Evolutionary conservation across 345 rosid species (phyloP).

Genomic region (Populus pruinosa): DNA sequence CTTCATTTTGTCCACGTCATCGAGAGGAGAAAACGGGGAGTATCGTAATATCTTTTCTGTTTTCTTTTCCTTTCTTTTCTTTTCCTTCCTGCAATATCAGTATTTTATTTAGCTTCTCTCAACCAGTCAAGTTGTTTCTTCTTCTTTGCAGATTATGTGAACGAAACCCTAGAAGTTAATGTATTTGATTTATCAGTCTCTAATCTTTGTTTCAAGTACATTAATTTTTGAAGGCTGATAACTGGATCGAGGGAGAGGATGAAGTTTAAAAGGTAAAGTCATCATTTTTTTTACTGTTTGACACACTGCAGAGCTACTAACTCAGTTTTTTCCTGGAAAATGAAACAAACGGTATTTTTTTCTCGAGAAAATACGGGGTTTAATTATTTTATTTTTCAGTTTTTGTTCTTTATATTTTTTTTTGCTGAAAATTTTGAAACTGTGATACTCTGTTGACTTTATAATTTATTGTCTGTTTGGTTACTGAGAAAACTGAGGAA

Average conservation of each 20-base stretch:
- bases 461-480: not conserved
- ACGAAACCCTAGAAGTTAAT: not conserved
- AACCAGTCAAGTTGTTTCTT: slow-evolving; percentile 18
- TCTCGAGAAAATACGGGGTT: not conserved
- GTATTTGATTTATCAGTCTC: not conserved
- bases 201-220: not conserved
- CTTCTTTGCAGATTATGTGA: not conserved
- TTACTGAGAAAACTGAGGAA: not conserved
- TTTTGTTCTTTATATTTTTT: not conserved
- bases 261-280: slow-evolving; percentile 3
- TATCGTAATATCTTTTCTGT: not conserved
- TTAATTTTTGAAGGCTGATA: not conserved
- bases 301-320: no score
- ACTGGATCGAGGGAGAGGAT: not conserved
- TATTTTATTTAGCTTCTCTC: slow-evolving; percentile 12
- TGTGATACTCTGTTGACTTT: not conserved
- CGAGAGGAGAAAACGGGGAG: not conserved
- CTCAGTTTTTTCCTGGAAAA: not conserved
- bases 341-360: not conserved
- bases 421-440: not conserved
- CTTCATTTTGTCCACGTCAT: slow-evolving; percentile 22
- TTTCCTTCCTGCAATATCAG: not conserved
- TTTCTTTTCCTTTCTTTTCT: not conserved
- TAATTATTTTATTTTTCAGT: not conserved
- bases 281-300: not conserved